Evolutionary conservation across 306 rosid species (phyloP).

Genomic region (Nissolia schottii): DNA sequence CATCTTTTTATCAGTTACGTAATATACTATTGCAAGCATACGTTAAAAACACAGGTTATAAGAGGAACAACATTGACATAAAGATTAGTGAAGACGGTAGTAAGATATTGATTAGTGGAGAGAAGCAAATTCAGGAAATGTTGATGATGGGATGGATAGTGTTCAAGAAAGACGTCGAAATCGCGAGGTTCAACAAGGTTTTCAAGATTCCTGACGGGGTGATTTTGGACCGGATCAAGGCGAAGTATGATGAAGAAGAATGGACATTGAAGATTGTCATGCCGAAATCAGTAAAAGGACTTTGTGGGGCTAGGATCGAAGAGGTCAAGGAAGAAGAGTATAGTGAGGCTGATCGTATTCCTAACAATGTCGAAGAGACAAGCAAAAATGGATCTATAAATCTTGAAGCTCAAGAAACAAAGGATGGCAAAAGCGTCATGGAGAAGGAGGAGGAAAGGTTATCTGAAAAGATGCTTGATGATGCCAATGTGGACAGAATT

Average conservation of each 20-base stretch:
- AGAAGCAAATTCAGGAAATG: constrained; percentile 61
- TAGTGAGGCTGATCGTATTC: constrained; percentile 6
- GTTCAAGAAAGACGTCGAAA: constrained; percentile 50
- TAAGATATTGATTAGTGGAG: constrained; percentile 44
- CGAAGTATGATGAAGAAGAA: constrained; percentile 53
- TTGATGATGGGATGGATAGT: constrained; percentile 52
- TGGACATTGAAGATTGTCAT: constrained; percentile 44
- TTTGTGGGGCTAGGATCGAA: constrained; percentile 41
- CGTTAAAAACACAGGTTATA: constrained; percentile 57
- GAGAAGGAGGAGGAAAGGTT: not conserved
- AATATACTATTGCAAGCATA: not conserved
- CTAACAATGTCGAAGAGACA: constrained; percentile 17
- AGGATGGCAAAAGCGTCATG: not conserved
- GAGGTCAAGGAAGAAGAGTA: constrained; percentile 47
- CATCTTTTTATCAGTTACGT: not conserved
- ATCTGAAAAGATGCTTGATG: not conserved
- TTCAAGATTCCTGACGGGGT: constrained; percentile 63
- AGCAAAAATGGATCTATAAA: constrained; percentile 14
- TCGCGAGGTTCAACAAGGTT: constrained; percentile 46
- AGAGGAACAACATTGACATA: constrained; percentile 45
- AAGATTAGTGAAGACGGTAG: constrained; percentile 70
- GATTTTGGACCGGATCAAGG: constrained; percentile 59
- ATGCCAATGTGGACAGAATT: not conserved
- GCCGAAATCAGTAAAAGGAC: constrained; percentile 62
- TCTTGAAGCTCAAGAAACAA: not conserved